These are phyloP conservation scores for Termitomyces heimii DNA, from an alignment of 768 basidiomycete species.

Conservation along the genomic window DNA sequence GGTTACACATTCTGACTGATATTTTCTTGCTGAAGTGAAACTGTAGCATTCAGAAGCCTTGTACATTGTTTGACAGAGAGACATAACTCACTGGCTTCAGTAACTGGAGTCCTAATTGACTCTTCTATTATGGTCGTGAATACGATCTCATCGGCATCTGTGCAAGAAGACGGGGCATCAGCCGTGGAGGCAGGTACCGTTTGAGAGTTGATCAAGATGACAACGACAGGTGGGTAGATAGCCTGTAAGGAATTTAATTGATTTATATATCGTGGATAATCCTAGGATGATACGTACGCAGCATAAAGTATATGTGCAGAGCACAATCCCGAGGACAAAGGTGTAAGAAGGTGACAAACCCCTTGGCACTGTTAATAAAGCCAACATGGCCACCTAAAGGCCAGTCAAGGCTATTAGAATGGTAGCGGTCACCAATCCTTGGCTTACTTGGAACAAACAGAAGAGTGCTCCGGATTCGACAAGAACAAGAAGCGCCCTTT, in stretches of 20 bases:
- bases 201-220: background rate
- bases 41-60: background rate
- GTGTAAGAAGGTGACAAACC: background rate
- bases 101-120: background rate
- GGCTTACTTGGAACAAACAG: background rate
- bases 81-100: background rate
- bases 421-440: background rate
- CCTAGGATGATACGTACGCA: background rate
- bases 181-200: background rate
- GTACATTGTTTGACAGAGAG: background rate
- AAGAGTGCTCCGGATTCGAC: background rate
- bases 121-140: background rate
- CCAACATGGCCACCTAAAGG: background rate
- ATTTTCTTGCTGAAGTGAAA: background rate
- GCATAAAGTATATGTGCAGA: conserved; percentile 5
- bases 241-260: background rate
- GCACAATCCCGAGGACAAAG: background rate
- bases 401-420: background rate
- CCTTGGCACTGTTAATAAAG: background rate
- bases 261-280: background rate
- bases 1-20: background rate
- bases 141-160: background rate
- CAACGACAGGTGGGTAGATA: conserved; percentile 2
- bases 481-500: background rate
- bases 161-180: background rate